phyloP scores from a whole-genome alignment of 2,329 filamentous ascomycete genomes.

The Xylariales sp. region DNA sequence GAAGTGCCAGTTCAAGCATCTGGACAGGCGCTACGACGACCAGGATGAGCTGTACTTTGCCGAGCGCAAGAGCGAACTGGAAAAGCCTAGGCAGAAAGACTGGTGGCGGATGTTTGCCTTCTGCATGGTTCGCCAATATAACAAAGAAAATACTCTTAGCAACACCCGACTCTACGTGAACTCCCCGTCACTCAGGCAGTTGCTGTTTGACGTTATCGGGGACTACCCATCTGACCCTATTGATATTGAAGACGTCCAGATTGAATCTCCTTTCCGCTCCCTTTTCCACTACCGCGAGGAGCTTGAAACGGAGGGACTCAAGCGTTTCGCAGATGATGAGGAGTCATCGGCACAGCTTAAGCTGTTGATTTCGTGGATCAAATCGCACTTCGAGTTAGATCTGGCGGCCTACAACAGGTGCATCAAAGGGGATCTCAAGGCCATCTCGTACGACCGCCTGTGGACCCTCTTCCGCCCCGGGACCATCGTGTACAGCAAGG shows the following conservation, averaged over 20 bases:
- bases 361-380: conserved; percentile 24
- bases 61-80: conserved; percentile 19
- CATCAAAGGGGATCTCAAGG: conserved; percentile 16
- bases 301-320: conserved; percentile 18
- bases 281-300: conserved; percentile 22
- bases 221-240: conserved; percentile 15
- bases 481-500: conserved; percentile 19
- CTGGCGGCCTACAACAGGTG: conserved; percentile 21
- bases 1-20: conserved; percentile 23
- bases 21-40: conserved; percentile 20
- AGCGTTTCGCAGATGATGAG: conserved; percentile 20
- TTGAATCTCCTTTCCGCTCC: conserved; percentile 18
- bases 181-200: conserved; percentile 19
- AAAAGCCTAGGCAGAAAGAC: conserved; percentile 16
- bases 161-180: conserved; percentile 23
- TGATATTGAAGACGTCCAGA: conserved; percentile 17
- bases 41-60: conserved; percentile 20
- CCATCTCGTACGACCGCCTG: conserved; percentile 20
- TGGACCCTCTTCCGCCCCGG: conserved; percentile 25
- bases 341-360: conserved; percentile 19
- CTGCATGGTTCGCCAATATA: conserved; percentile 20
- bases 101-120: conserved; percentile 27
- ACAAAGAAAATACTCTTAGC: conserved; percentile 13
- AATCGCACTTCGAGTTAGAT: conserved; percentile 25
- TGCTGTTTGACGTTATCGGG: conserved; percentile 23